Evolutionary conservation across 192 early-diverging fungal genomes (phyloP), one percentile per base, ranked within the genome.

Genomic region (Umbelopsis vinacea): DNA sequence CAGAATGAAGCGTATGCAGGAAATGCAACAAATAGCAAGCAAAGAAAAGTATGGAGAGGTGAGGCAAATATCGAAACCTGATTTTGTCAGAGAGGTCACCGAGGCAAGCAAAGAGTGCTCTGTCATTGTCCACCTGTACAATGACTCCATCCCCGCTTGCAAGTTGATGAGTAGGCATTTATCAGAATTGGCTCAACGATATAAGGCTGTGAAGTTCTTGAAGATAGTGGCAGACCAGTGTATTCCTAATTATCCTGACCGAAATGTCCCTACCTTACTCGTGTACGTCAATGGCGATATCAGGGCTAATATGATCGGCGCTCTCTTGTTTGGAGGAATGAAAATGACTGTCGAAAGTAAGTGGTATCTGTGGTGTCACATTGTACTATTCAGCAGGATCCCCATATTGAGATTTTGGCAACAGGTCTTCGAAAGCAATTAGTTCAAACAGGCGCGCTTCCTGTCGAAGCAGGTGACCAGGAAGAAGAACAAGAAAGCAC

Each of bases 161-260:
- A 92, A 92, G 77, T 83, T 99, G 46, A 85, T 99, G 86, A 89
- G 89, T 70, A 83, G 83, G 35, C 85, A 90, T 70, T 81, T 99
- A 53, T 86, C 89, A 19, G 85, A 85, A 68, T 76, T 96, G 11
- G 94, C 95, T 3, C 67, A 70, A 40, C 87, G 87, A 79, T 90
- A 97, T 83, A 89, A 88, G 26, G 86, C 93, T 6, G 93, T 91
- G 68, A 99, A 99, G 84, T 99, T 99, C 82, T 70, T 93, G 52
- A 97, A 96, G 75, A 97, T 97, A 72, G 84, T 95, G 23, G 93
- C 90, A 11, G 92, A 95, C 71, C 93, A 96, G 73, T 97, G 96
- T 82, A 97, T 99, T 73, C 92, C 91, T 46, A 93, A 95, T 71
- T 99, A 97, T 74, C 97, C 97, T 3, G 97, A 99, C 77, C 81